Base-by-base conservation (phyloP, 768 basidiomycete species). In the Amanita thiersii region DNA sequence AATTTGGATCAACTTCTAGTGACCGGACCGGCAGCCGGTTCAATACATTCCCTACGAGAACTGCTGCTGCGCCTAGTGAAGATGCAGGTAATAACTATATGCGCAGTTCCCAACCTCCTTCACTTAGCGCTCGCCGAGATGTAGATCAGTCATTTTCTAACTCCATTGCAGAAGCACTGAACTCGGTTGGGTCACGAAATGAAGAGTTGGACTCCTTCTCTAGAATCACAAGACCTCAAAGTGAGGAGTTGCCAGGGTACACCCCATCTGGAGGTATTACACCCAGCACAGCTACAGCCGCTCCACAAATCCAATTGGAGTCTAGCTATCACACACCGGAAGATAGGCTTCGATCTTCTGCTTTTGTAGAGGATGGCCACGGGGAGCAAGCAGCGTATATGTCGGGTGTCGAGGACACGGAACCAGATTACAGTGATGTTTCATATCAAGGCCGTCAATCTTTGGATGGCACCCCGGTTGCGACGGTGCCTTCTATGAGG, bases 21-120 rank as follows among this genome's bases (percentile, higher is more conserved):
- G 52, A 48, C 20, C 52, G 52, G 20, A 49, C 51, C 7, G 71
- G 70, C 1, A 72, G 71, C 0, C 68, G 77, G 11, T 86, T 83
- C 51, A 77, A 79, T 18, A 86, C 85, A 1, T 75, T 85, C 59
- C 83, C 81, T 0, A 56, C 58, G 43, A 50, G 56, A 37, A 55
- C 50, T 26, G 47, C 42, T 5, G 47, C 46, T 26, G 26, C 25
- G 11, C 15, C 18, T 3, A 10, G 31, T 8, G 43, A 45, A 6
- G 57, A 65, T 5, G 54, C 37, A 11, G 44, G 37, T 8, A 50
- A 48, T 21, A 50, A 59, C 3, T 55, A 48, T 43, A 37, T 45
- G 5, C 40, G 61, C 17, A 50, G 39, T 8, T 61, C 60, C 23
- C 67, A 65, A 20, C 52, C 58, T n/a, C 56, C 54, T 10, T 46